phyloP scores from a whole-genome alignment of 2,329 filamentous ascomycete species.

The Alternaria sp. region DNA sequence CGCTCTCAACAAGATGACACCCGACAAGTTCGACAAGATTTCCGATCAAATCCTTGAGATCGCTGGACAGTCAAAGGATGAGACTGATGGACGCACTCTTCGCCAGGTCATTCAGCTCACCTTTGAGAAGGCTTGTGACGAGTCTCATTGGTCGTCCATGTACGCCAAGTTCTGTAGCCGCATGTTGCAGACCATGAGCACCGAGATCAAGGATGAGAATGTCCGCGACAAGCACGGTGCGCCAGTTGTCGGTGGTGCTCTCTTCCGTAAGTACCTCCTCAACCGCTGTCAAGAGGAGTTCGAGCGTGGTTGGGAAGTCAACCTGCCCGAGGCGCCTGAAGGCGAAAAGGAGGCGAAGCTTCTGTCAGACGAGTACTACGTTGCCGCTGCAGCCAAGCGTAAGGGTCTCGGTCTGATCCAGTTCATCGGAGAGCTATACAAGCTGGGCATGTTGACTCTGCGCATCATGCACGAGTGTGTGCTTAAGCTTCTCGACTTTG shows the following conservation, averaged over 20 bases:
- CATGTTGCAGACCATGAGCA: slow-evolving; percentile 84
- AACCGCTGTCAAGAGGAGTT: slow-evolving; percentile 99
- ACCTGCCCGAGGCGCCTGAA: slow-evolving; percentile 79
- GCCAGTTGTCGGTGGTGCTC: slow-evolving; percentile 85
- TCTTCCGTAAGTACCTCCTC: slow-evolving; percentile 98
- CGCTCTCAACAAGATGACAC: slow-evolving; percentile 99
- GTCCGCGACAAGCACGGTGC: slow-evolving; percentile 90
- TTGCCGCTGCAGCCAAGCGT: slow-evolving; percentile 91
- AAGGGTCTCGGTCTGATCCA: slow-evolving; percentile 96
- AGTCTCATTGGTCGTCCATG: slow-evolving; percentile 98
- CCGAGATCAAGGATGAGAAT: slow-evolving; percentile 92
- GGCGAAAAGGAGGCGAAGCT: slow-evolving; percentile 81
- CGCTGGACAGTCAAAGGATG: slow-evolving; percentile 92
- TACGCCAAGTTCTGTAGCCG: slow-evolving; percentile 98
- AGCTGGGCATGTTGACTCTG: slow-evolving; percentile 97
- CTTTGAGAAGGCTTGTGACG: slow-evolving; percentile 98
- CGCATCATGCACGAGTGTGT: slow-evolving; percentile 99
- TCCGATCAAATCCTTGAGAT: slow-evolving; percentile 91
- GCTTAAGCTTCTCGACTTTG: slow-evolving; percentile 93
- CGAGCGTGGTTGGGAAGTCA: slow-evolving; percentile 94
- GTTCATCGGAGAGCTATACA: slow-evolving; percentile 99
- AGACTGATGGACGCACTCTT: slow-evolving; percentile 89
- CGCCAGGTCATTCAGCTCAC: slow-evolving; percentile 98
- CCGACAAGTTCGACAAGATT: slow-evolving; percentile 97
- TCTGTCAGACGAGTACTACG: slow-evolving; percentile 96